Base-by-base conservation (phyloP, 2,329 filamentous ascomycete genomes). In the Nemania serpens region DNA sequence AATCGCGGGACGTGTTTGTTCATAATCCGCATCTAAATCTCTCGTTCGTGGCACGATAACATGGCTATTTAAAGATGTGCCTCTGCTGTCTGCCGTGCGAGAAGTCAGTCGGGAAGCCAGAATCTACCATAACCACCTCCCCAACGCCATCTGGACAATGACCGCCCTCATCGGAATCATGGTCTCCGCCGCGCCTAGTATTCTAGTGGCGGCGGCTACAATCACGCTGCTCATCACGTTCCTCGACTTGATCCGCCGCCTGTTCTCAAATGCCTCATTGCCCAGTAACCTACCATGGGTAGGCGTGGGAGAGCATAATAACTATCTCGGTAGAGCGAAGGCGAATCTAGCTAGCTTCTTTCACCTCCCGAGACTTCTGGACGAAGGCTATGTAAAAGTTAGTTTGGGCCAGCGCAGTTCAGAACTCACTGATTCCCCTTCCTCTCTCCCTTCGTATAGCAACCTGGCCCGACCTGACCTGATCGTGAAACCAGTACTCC, bases 361-460 rank as follows among this genome's bases (percentile, higher is more conserved):
- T 22, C 46, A 64, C n/a, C 63, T 73, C n/a, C 67, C 61, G 45
- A 36, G 17, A 9, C 65, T 74, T 9, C 61, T 74, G 12, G 68
- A 73, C 13, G 70, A 73, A 50, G 72, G 72, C 2, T 73, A 74
- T 29, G 41, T 34, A 29, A 68, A 70, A 69, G 75, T 65, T 59
- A 64, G 58, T 55, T 5, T 29, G 25, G 42, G 15, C 20, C 6
- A 41, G 29, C 9, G 10, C 1, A n/a, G n/a, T 29, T 29, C 25
- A 29, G 7, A 37, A 10, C 25, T 17, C 5, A 25, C 20, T 15
- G 13, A 17, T 47, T 11, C 18, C 18, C 25, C 15, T 6, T 15
- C 5, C 5, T 18, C 34, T 22, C 45, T 18, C 11, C 13, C n/a
- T 1, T 45, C 11, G 18, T n/a, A 29, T 18, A 5, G n/a, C n/a